phyloP scores from a whole-genome alignment of 306 rosid species.

The Cercis canadensis region DNA sequence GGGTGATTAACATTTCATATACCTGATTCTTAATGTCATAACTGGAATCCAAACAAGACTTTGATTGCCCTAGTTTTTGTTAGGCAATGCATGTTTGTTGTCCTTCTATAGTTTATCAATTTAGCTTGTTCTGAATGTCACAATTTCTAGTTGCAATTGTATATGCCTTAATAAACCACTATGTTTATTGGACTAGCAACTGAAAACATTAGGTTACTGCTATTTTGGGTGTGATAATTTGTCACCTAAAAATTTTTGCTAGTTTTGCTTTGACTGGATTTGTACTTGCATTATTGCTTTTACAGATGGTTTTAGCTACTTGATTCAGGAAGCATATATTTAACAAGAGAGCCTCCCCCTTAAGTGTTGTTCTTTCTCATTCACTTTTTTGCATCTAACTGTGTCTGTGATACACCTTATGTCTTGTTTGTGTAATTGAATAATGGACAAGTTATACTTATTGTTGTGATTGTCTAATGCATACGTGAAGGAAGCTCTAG shows the following conservation, averaged over 20 bases:
- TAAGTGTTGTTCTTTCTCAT: not conserved
- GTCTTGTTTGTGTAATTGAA: no score
- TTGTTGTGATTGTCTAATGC: no score
- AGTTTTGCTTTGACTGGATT: not conserved
- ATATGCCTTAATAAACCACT: not conserved
- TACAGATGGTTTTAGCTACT: not conserved
- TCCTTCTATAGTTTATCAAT: not conserved
- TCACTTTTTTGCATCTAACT: no score
- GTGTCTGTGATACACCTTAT: no score
- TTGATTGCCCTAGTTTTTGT: not conserved
- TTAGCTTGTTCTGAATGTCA: not conserved
- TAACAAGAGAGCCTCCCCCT: not conserved
- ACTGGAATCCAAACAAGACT: no score
- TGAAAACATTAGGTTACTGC: not conserved
- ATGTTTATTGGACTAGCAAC: no score
- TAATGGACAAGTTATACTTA: no score
- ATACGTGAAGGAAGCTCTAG: no score
- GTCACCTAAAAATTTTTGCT: no score
- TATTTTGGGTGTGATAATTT: conserved; percentile 3
- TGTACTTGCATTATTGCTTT: not conserved
- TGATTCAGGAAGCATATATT: conserved; percentile 5
- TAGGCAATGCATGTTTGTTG: not conserved
- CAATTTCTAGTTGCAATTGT: not conserved
- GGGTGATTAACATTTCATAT: no score
- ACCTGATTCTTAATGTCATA: no score